Base-by-base conservation (phyloP, 2,329 filamentous ascomycete species). In the Periconia macrospinosa region DNA sequence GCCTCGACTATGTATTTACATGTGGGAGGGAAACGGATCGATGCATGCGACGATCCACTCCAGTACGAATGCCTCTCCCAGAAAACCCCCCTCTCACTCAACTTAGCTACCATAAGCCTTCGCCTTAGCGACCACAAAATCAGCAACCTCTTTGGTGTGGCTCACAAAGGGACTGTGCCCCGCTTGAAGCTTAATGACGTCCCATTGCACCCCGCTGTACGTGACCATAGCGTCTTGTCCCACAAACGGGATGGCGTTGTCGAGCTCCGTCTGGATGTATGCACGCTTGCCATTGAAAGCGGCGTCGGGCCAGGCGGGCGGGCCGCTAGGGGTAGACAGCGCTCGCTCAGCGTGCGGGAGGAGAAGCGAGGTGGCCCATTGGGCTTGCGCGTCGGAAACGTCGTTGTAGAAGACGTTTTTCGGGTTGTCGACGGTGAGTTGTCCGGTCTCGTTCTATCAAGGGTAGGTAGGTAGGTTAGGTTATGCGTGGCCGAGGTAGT, bases 21-120 rank as follows among this genome's bases (percentile, higher is more conserved):
- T 27, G 23, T 5, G 23, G 23, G 23, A 3, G 23, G 8, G 23
- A 27, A 27, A 27, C 3, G 23, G 8, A 27, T 5, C 23, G 8
- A 27, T 27, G 23, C 23, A 27, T 27, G 23, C 23, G 23, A 5
- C 23, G 23, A 27, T 27, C 23, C 23, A 27, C 3, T 27, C 23
- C 23, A 27, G 5, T 8, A 5, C 23, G 8, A 8, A 27, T 27
- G 23, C 23, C n/a, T n/a, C n/a, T n/a, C n/a, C n/a, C n/a, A n/a
- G n/a, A n/a, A n/a, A n/a, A n/a, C n/a, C n/a, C 23, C 23, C 23
- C 23, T 37, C 33, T 37, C 33, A 37, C 33, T 37, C 11, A 6
- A 37, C 89, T 54, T 83, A 11, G 13, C 19, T 19, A 17, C 5
- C 41, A 19, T 42, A 19, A 11, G 41, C 41, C 41, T 42, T 42